These are phyloP conservation scores for Salix brachista DNA, from an alignment of 345 rosid genomes.

Conservation along the genomic window DNA sequence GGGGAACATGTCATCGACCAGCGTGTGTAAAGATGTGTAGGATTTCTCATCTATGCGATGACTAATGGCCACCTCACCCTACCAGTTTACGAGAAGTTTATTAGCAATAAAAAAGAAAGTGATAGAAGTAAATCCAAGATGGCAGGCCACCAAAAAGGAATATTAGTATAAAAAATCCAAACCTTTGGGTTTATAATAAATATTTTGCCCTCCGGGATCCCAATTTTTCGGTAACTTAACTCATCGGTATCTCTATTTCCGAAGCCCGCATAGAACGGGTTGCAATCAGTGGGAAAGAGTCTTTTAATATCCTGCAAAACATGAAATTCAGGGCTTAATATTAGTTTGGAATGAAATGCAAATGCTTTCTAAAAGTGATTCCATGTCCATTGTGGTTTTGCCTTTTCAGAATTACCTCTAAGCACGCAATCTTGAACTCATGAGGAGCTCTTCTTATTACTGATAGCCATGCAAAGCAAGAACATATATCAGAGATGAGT, in stretches of 20 bases:
- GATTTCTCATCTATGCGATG: constrained; percentile 69
- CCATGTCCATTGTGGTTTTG: background rate
- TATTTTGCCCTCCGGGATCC: constrained; percentile 88
- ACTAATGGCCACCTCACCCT: constrained; percentile 94
- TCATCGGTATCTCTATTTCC: constrained; percentile 94
- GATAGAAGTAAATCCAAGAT: background rate
- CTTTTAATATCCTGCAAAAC: constrained; percentile 68
- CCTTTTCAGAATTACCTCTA: constrained; percentile 51
- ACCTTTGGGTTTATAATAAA: constrained; percentile 95
- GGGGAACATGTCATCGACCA: constrained; percentile 89
- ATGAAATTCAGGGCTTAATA: background rate
- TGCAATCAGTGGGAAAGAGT: constrained; percentile 80
- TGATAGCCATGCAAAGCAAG: constrained; percentile 25
- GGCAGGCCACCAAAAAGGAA: background rate
- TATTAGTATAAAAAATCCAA: background rate
- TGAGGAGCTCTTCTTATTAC: constrained; percentile 95
- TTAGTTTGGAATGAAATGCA: background rate
- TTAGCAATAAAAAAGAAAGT: background rate
- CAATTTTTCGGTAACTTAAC: constrained; percentile 81
- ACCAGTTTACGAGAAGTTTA: constrained; percentile 5
- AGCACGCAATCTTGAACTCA: constrained; percentile 89
- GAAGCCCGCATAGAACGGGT: constrained; percentile 91
- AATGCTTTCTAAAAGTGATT: background rate
- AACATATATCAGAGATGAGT: constrained; percentile 9
- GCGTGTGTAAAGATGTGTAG: constrained; percentile 82